Evolutionary conservation across 2,329 filamentous ascomycete species (phyloP).

Genomic region (Aquanectria penicillioides): DNA sequence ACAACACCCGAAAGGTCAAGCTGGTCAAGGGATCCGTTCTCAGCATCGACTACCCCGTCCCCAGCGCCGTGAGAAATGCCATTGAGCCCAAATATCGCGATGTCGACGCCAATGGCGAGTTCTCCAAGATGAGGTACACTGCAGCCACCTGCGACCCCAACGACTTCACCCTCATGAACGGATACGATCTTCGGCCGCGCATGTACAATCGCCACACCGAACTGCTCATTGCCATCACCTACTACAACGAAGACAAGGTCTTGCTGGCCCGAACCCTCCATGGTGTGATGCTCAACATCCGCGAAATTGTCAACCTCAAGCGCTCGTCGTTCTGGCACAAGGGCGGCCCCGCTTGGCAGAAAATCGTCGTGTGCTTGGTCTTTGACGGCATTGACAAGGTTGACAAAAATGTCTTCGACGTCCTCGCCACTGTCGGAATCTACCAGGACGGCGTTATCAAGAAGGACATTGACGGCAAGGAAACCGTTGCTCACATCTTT

Average conservation of each 20-base stretch:
- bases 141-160: slow-evolving; percentile 40
- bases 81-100: slow-evolving; percentile 34
- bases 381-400: slow-evolving; percentile 40
- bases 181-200: slow-evolving; percentile 38
- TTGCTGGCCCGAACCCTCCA: slow-evolving; percentile 38
- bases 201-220: slow-evolving; percentile 41
- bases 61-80: slow-evolving; percentile 40
- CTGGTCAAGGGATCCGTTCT: slow-evolving; percentile 39
- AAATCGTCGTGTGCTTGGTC: slow-evolving; percentile 39
- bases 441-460: slow-evolving; percentile 40
- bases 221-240: slow-evolving; percentile 38
- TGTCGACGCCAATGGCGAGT: slow-evolving; percentile 32
- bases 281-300: slow-evolving; percentile 38
- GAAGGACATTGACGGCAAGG: slow-evolving; percentile 40
- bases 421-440: slow-evolving; percentile 37
- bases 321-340: slow-evolving; percentile 41
- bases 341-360: slow-evolving; percentile 39
- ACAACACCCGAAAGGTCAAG: slow-evolving; percentile 37
- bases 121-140: slow-evolving; percentile 40
- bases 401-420: slow-evolving; percentile 40
- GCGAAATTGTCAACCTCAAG: slow-evolving; percentile 39
- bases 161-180: slow-evolving; percentile 38
- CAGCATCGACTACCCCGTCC: slow-evolving; percentile 39
- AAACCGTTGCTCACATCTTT: slow-evolving; percentile 39
- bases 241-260: slow-evolving; percentile 42